These are phyloP conservation scores for Tricladium varicosporioides DNA, from an alignment of 2,329 filamentous ascomycete species.

Conservation along the genomic window DNA sequence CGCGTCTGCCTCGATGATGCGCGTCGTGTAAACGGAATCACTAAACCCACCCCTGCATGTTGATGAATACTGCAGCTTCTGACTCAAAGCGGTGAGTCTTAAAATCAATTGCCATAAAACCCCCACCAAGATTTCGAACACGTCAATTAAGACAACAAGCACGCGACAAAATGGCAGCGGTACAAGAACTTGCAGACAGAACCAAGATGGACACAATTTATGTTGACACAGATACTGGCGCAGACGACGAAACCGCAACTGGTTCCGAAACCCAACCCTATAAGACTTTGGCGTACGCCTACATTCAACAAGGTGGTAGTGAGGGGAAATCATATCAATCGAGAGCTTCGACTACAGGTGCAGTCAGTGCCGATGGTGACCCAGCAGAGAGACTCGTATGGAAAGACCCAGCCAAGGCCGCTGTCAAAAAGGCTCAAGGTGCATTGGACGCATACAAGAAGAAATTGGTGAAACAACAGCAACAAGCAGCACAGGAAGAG, in stretches of 20 bases:
- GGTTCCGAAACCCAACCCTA: constrained; percentile 74
- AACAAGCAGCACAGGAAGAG: constrained; percentile 68
- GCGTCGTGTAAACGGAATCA: constrained; percentile 22
- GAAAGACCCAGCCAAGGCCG: constrained; percentile 81
- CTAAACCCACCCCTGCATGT: constrained; percentile 12
- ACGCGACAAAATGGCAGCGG: constrained; percentile 29
- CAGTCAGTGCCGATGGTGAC: constrained; percentile 61
- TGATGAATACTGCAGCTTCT: background rate
- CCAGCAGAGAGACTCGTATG: constrained; percentile 63
- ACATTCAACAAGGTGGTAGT: constrained; percentile 61
- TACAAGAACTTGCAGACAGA: constrained; percentile 51
- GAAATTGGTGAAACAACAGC: constrained; percentile 77
- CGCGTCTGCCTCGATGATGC: constrained; percentile 14
- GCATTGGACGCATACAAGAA: constrained; percentile 75
- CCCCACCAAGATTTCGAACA: constrained; percentile 14
- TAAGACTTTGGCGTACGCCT: constrained; percentile 77
- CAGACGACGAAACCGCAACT: constrained; percentile 63
- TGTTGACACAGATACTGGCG: constrained; percentile 77
- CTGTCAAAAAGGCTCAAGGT: constrained; percentile 79
- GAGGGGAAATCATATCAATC: constrained; percentile 63
- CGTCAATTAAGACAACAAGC: constrained; percentile 21
- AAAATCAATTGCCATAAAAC: background rate
- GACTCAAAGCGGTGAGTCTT: constrained; percentile 19
- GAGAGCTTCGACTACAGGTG: constrained; percentile 63
- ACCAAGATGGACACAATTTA: constrained; percentile 57